A percentile compares a stretch with the other conserved stretches of the same genome.
Evolutionary conservation across 2,329 filamentous ascomycete species (phyloP).

Genomic region (Colletotrichum godetiae): DNA sequence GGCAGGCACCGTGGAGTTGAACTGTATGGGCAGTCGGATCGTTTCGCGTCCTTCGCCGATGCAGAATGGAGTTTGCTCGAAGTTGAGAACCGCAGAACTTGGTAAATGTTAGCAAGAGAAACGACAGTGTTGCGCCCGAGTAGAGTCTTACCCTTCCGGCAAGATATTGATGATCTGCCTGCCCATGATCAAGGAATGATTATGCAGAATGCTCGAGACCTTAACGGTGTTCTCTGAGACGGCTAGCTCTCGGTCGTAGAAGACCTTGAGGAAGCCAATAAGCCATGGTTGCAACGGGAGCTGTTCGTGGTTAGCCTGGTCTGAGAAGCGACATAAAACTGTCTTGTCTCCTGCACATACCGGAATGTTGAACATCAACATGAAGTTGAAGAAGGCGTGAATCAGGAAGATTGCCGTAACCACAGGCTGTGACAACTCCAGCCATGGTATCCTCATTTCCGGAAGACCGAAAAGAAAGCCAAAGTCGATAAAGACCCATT

Average conservation of each 20-base stretch:
- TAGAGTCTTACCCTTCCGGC: slow-evolving; percentile 78
- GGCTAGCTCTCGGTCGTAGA: slow-evolving; percentile 93
- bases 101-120: slow-evolving; percentile 40
- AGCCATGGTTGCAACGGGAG: slow-evolving; percentile 81
- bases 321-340: not conserved
- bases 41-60: slow-evolving; percentile 72
- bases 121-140: not conserved
- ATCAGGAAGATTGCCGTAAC: slow-evolving; percentile 77
- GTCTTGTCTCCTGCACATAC: slow-evolving; percentile 55
- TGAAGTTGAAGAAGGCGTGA: slow-evolving; percentile 80
- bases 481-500: slow-evolving; percentile 92
- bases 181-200: slow-evolving; percentile 92
- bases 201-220: slow-evolving; percentile 86
- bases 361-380: slow-evolving; percentile 93
- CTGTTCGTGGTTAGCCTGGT: slow-evolving; percentile 48
- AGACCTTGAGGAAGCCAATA: slow-evolving; percentile 77
- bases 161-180: slow-evolving; percentile 98
- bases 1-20: slow-evolving; percentile 93
- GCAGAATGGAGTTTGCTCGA: slow-evolving; percentile 83
- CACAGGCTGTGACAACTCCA: slow-evolving; percentile 86
- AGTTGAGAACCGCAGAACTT: slow-evolving; percentile 88
- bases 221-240: slow-evolving; percentile 96
- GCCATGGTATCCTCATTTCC: slow-evolving; percentile 91
- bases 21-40: slow-evolving; percentile 82
- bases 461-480: slow-evolving; percentile 89